Conservation (phyloP, 176 grass and related monocot species). For the Paspalum notatum region DNA sequence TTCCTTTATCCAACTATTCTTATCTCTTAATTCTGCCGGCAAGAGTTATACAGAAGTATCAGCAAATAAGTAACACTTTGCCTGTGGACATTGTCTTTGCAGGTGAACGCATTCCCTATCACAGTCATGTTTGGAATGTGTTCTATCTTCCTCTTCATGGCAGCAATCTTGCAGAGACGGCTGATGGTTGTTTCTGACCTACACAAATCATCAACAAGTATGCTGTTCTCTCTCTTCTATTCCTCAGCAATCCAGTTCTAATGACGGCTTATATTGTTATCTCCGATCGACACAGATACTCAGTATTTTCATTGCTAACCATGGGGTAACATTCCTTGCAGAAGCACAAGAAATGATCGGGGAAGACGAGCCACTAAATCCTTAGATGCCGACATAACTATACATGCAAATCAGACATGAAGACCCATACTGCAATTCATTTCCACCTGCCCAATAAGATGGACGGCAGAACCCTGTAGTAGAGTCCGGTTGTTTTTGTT, state of each 20-base stretch:
- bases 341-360: constrained; percentile 61
- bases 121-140: constrained; percentile 98
- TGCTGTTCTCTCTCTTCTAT: constrained; percentile 30
- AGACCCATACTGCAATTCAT: constrained; percentile 14
- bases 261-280: not conserved
- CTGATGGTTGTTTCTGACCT: constrained; percentile 82
- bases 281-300: not conserved
- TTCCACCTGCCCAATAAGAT: constrained; percentile 54
- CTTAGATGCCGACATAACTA: constrained; percentile 34
- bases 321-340: constrained; percentile 39
- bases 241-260: not conserved
- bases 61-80: not conserved
- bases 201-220: constrained; percentile 72
- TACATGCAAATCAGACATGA: constrained; percentile 15
- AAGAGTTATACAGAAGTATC: not conserved
- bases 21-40: not conserved
- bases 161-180: constrained; percentile 89
- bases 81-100: constrained; percentile 28
- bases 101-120: constrained; percentile 91
- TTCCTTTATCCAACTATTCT: not conserved
- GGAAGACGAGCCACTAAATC: constrained; percentile 71
- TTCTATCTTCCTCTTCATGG: constrained; percentile 97
- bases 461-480: constrained; percentile 23
- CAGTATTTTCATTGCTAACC: constrained; percentile 15
- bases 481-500: constrained; percentile 25